These are phyloP conservation scores for Sarcodon aspratus DNA, from an alignment of 768 basidiomycete genomes.

Conservation along the genomic window DNA sequence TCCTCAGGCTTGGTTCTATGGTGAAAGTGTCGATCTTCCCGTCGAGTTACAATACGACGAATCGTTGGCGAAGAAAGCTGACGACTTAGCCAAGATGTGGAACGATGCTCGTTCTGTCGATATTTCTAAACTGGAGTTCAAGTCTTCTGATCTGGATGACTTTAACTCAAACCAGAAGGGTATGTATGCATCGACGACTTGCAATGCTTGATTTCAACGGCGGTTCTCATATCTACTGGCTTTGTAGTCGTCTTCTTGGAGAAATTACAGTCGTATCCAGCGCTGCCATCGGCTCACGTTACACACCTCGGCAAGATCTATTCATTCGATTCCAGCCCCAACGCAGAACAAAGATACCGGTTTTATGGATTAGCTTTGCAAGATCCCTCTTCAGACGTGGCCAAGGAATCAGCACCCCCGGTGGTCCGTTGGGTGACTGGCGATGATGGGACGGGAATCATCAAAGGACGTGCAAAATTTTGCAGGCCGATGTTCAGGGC, in stretches of 20 bases:
- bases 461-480: slow-evolving; percentile 83
- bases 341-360: slow-evolving; percentile 68
- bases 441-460: slow-evolving; percentile 37
- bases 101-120: slow-evolving; percentile 45
- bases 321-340: slow-evolving; percentile 41
- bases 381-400: slow-evolving; percentile 34
- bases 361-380: slow-evolving; percentile 66
- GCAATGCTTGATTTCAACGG: neutral
- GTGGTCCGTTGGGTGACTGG: slow-evolving; percentile 66
- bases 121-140: slow-evolving; percentile 40
- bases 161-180: slow-evolving; percentile 75
- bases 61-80: slow-evolving; percentile 57
- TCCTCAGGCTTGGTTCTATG: slow-evolving; percentile 67
- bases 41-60: slow-evolving; percentile 68
- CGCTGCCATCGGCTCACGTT: slow-evolving; percentile 52
- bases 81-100: slow-evolving; percentile 66
- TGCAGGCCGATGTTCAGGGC: slow-evolving; percentile 59
- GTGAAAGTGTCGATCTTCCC: slow-evolving; percentile 65
- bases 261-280: slow-evolving; percentile 48
- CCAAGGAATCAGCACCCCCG: slow-evolving; percentile 35
- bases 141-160: slow-evolving; percentile 40
- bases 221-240: neutral
- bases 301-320: slow-evolving; percentile 44
- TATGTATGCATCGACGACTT: slow-evolving; percentile 22
- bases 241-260: slow-evolving; percentile 76